A percentile compares a stretch with the other conserved stretches of the same genome.
These are phyloP conservation scores for Puya raimondii DNA, from an alignment of 176 grass and related monocot species.

Conservation along the genomic window DNA sequence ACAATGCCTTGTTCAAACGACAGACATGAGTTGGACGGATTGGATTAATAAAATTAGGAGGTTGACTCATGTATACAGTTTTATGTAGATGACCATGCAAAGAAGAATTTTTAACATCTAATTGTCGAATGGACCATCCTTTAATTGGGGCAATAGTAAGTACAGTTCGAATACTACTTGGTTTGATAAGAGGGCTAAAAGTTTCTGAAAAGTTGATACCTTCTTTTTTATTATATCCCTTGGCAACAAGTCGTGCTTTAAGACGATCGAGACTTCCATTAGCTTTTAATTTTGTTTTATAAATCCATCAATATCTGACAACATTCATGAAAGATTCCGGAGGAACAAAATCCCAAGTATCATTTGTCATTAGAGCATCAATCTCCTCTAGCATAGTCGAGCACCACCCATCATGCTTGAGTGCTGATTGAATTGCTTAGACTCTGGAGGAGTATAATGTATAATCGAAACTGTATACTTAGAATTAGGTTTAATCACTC, in stretches of 20 bases:
- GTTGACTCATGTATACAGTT: background rate
- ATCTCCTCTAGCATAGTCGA: too few relatives aligned
- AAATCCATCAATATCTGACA: background rate
- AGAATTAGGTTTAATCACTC: too few relatives aligned
- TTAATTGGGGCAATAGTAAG: background rate
- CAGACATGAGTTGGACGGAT: background rate
- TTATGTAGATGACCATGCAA: background rate
- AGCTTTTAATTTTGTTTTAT: background rate
- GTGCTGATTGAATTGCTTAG: too few relatives aligned
- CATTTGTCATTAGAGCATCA: background rate
- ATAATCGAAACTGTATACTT: too few relatives aligned
- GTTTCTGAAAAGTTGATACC: background rate
- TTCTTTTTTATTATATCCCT: background rate
- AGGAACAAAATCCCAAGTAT: background rate
- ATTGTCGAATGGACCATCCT: background rate
- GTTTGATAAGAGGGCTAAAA: background rate
- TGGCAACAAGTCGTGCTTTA: background rate
- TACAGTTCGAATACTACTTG: background rate
- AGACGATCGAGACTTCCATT: background rate
- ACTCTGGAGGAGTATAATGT: too few relatives aligned
- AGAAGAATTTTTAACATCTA: background rate
- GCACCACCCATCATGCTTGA: too few relatives aligned
- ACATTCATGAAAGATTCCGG: background rate
- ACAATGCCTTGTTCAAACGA: background rate
- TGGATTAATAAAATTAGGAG: background rate